Conservation (phyloP, 2,329 filamentous ascomycete species). For the Botryotinia convoluta region DNA sequence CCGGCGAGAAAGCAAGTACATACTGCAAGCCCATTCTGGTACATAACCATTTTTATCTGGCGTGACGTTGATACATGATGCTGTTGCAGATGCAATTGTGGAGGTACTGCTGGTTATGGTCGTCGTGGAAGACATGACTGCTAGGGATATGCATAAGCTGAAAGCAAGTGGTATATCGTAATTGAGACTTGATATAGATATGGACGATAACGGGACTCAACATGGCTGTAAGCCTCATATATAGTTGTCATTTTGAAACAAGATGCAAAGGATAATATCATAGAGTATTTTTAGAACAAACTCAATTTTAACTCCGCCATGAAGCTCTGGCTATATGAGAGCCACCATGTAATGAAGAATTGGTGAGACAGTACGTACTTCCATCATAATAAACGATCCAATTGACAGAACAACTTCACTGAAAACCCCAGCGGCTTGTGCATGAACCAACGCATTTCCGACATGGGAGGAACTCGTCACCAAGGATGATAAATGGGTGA, state of each 20-base stretch:
- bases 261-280: not conserved
- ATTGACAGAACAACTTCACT: not conserved
- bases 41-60: conserved; percentile 25
- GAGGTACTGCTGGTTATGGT: not conserved
- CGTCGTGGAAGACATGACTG: not conserved
- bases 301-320: not conserved
- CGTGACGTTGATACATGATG: not conserved
- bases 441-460: not conserved
- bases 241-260: not conserved
- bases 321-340: not conserved
- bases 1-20: not conserved
- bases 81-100: not conserved
- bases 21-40: conserved; percentile 38
- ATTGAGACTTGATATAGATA: not conserved
- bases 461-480: too few relatives aligned
- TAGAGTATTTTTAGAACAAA: too few relatives aligned
- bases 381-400: not conserved
- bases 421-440: not conserved
- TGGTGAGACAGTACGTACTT: not conserved
- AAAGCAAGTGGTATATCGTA: not conserved
- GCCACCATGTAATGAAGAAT: not conserved
- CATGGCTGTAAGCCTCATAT: too few relatives aligned
- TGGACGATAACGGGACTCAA: too few relatives aligned
- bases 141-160: not conserved
- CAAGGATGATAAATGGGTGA: not conserved